Conservation (phyloP, 2,329 filamentous ascomycete species). For the Hypoxylon sp. region DNA sequence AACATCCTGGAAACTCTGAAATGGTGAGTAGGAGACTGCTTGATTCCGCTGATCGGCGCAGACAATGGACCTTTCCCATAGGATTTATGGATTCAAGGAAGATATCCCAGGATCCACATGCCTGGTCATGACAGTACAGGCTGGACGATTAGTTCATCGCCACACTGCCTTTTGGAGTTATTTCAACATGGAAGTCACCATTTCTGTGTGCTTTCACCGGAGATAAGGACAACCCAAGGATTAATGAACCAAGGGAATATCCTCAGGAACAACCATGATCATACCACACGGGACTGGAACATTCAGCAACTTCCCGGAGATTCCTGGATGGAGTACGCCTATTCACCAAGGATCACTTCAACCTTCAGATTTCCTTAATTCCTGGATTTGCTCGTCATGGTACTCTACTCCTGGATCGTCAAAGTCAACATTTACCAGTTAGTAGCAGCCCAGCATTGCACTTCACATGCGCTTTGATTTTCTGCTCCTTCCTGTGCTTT, state of each 20-base stretch:
- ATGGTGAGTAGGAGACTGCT: constrained; percentile 27
- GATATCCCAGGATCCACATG: background rate
- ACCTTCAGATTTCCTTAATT: background rate
- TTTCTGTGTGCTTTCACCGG: constrained; percentile 10
- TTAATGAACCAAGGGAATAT: constrained; percentile 5
- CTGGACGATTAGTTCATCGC: constrained; percentile 15
- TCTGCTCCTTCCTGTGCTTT: constrained; percentile 6
- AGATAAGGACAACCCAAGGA: constrained; percentile 16
- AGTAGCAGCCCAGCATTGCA: constrained; percentile 13
- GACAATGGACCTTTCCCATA: constrained; percentile 15
- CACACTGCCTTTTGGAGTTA: constrained; percentile 8
- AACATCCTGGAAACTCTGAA: constrained; percentile 8
- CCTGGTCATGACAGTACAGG: constrained; percentile 42
- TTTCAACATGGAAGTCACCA: constrained; percentile 16
- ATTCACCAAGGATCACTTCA: constrained; percentile 5
- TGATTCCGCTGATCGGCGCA: constrained; percentile 36
- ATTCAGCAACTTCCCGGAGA: background rate
- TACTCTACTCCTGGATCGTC: background rate
- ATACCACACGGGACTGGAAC: constrained; percentile 8
- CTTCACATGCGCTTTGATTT: constrained; percentile 7
- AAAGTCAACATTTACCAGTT: constrained; percentile 16
- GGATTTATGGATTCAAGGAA: constrained; percentile 27
- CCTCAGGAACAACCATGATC: constrained; percentile 7
- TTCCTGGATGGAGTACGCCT: background rate
- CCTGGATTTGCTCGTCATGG: constrained; percentile 2